Evolutionary conservation across 2,329 filamentous ascomycete genomes (phyloP), one percentile per base, ranked within the genome.

Genomic region (Lojkania enalia): DNA sequence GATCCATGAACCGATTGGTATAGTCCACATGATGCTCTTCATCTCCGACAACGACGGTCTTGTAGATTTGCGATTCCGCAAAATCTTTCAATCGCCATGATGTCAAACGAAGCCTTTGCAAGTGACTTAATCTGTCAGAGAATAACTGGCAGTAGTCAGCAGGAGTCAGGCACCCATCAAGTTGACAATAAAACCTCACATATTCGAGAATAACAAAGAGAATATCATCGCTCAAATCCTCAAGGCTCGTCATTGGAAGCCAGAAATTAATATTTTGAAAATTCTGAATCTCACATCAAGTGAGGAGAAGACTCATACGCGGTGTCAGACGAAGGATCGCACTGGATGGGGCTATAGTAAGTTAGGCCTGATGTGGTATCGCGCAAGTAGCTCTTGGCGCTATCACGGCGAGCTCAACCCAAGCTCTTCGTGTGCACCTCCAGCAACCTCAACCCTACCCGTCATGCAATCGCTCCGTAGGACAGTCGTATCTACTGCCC

Each of bases 391-490:
- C 46, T 53, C 23, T 27, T 27, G 23, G 23, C 23, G 23, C 23
- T n/a, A 27, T 27, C 23, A n/a, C n/a, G n/a, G 47, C 52, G 61
- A 64, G 59, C 63, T 57, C 59, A 61, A 27, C 23, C 23, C 56
- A 45, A 60, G 51, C 48, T 49, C 39, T 31, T n/a, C n/a, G n/a
- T n/a, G n/a, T n/a, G n/a, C n/a, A n/a, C n/a, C 43, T 53, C 43
- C 50, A 54, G 46, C 52, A 62, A 57, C 47, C 46, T 52, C 51
- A 49, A 57, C 46, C 42, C 52, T 49, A 47, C 47, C 47, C 61
- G 61, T 52, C 18, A 77, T 77, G 74, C 74, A 75, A 63, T 63
- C 73, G 54, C 58, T 74, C 50, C 71, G 69, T 58, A 66, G 72
- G 63, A 71, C 68, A 64, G 70, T 71, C 51, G 58, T 66, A 39